Evolutionary conservation across 129 eudicot genomes (phyloP).

Genomic region (Helianthus tuberosus): DNA sequence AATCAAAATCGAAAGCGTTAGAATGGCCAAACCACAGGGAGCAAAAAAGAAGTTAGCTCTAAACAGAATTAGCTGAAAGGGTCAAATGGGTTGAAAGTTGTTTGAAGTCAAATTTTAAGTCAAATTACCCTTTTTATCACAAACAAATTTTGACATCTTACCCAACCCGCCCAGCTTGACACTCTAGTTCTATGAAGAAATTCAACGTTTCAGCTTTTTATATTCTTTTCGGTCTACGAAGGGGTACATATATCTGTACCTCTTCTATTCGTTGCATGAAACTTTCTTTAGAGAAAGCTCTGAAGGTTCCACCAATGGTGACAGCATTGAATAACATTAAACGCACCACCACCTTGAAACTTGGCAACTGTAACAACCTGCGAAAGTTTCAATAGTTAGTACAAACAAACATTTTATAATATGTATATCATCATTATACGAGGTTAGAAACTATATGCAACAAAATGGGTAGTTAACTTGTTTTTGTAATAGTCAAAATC

Average conservation of each 20-base stretch:
- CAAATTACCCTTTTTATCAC: background rate
- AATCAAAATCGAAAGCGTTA: too few relatives aligned
- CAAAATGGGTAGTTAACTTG: background rate
- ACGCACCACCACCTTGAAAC: slow-evolving; percentile 76
- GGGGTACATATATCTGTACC: slow-evolving; percentile 31
- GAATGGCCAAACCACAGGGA: too few relatives aligned
- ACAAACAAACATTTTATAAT: slow-evolving; percentile 7
- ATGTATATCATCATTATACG: background rate
- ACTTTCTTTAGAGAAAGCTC: slow-evolving; percentile 59
- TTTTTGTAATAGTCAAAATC: background rate
- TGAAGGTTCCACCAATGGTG: slow-evolving; percentile 78
- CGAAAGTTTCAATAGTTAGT: slow-evolving; percentile 18
- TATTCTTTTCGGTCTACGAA: background rate
- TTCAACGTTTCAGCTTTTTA: background rate
- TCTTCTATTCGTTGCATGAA: slow-evolving; percentile 62
- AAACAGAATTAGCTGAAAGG: background rate
- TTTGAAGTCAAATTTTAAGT: slow-evolving; percentile 1
- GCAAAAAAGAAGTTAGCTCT: too few relatives aligned
- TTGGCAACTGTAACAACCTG: slow-evolving; percentile 82
- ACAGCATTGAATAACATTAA: slow-evolving; percentile 81
- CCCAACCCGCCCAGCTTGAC: background rate
- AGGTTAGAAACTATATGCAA: background rate
- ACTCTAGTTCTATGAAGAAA: background rate
- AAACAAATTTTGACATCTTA: background rate
- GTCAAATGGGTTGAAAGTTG: too few relatives aligned